Base-by-base conservation (phyloP, 2,329 filamentous ascomycete genomes). In the Fusarium xylarioides region DNA sequence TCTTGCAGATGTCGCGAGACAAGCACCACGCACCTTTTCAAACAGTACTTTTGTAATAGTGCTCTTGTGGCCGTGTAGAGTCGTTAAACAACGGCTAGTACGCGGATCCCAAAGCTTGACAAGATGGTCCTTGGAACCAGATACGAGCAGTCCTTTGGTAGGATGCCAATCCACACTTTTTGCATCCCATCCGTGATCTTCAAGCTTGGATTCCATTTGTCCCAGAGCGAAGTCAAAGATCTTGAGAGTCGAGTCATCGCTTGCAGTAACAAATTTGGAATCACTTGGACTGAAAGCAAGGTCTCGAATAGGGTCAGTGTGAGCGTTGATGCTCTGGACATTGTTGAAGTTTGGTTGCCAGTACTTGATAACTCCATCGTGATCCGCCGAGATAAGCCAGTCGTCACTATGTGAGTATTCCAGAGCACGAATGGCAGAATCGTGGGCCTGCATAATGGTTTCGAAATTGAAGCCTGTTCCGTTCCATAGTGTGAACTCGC, bases 311-410 rank as follows among this genome's bases (percentile, higher is more conserved):
- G 95, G 92, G 79, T 98, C 95, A 54, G 90, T 90, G 80, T 98
- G 96, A 11, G 95, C 96, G 79, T 95, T 91, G 60, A 99, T 94
- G 59, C 94, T 95, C 82, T 98, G 94, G 67, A 98, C 95, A 78
- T 98, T 98, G 87, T 99, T 98, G 85, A 99, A 98, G 81, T 98
- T 99, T 37, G 95, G 94, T 82, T 98, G 95, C 94, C 95, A 98
- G 84, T 99, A 99, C 84, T 98, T 98, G 83, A 99, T 92, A 71
- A 96, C 89, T 63, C 96, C 96, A 76, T 96, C 95, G 81, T 98
- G 95, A 80, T 98, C 96, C 59, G 94, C 95, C 12, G 96, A 98
- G 60, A 99, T 90, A 18, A 99, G 87, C 95, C 96, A 99, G 83
- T 99, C 96, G 80, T 97, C 94, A 77, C 93, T 97, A 82, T 98